Evolutionary conservation across 176 grass and related monocot genomes (phyloP).

Genomic region (Triticum monococcum): DNA sequence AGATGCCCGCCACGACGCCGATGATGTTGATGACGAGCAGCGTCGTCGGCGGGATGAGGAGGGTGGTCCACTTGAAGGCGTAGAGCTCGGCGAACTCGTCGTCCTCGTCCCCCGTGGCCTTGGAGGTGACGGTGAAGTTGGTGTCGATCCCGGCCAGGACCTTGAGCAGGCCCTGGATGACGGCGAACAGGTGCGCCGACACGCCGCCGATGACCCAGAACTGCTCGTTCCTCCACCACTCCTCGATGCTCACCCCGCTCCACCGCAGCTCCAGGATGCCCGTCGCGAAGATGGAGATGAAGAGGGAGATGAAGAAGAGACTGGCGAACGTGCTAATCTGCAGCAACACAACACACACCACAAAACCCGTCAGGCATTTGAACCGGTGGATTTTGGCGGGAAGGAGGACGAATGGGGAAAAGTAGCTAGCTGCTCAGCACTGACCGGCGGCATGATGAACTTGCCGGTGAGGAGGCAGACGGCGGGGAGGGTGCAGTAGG

Average conservation of each 20-base stretch:
- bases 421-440: not conserved
- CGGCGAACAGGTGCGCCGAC: constrained; percentile 87
- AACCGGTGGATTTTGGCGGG: not conserved
- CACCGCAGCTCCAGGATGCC: constrained; percentile 93
- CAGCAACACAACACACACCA: not conserved
- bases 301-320: constrained; percentile 95
- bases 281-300: constrained; percentile 98
- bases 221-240: constrained; percentile 99
- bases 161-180: constrained; percentile 95
- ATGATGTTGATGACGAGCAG: constrained; percentile 91
- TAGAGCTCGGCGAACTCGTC: constrained; percentile 87
- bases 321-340: constrained; percentile 99
- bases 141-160: constrained; percentile 88
- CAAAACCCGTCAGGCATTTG: not conserved
- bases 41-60: constrained; percentile 89
- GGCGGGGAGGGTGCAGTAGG: constrained; percentile 91
- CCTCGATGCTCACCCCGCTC: constrained; percentile 99
- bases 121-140: constrained; percentile 96
- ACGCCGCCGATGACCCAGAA: constrained; percentile 99
- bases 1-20: constrained; percentile 88
- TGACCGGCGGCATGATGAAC: constrained; percentile 98
- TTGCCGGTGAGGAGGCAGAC: constrained; percentile 98
- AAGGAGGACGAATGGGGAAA: not conserved
- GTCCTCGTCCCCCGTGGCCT: constrained; percentile 70
- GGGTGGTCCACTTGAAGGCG: constrained; percentile 97